phyloP scores from a whole-genome alignment of 805 yeast species.

The Cyberlindnera veronae region DNA sequence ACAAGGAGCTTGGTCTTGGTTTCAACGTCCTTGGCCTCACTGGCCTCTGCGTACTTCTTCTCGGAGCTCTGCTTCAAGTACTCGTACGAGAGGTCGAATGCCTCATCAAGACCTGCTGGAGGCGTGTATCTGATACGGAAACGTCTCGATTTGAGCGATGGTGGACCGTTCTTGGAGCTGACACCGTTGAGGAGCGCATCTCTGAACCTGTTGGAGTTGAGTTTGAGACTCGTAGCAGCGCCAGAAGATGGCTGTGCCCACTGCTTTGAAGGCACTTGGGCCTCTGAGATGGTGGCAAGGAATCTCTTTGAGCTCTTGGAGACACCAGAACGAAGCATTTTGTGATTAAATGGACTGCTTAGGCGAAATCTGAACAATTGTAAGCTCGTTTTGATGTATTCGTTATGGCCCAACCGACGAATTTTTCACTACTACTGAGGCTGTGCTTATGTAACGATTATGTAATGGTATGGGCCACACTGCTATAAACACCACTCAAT shows the following conservation, averaged over 20 bases:
- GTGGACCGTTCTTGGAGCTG: conserved; percentile 43
- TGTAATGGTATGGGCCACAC: too few relatives aligned
- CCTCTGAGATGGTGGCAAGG: conserved; percentile 8
- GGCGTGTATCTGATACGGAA: conserved; percentile 54
- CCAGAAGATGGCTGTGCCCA: conserved; percentile 9
- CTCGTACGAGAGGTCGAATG: conserved; percentile 67
- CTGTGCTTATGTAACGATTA: not conserved
- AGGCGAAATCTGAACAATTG: not conserved
- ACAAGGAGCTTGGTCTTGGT: conserved; percentile 37
- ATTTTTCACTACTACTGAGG: conserved; percentile 5
- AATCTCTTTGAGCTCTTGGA: conserved; percentile 8
- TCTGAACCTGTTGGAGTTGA: conserved; percentile 19
- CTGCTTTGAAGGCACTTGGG: conserved; percentile 7
- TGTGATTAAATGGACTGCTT: not conserved
- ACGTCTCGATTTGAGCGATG: conserved; percentile 41
- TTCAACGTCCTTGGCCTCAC: conserved; percentile 14
- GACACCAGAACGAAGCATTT: conserved; percentile 17
- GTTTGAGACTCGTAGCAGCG: conserved; percentile 23
- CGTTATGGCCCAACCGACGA: conserved; percentile 4
- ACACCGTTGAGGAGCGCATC: conserved; percentile 33
- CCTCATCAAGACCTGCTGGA: conserved; percentile 67
- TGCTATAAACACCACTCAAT: too few relatives aligned
- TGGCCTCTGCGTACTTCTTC: conserved; percentile 34
- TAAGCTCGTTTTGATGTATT: too few relatives aligned
- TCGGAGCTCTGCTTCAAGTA: conserved; percentile 50